Conservation (phyloP, 2,329 filamentous ascomycete species). For the Laburnicola sp. region DNA sequence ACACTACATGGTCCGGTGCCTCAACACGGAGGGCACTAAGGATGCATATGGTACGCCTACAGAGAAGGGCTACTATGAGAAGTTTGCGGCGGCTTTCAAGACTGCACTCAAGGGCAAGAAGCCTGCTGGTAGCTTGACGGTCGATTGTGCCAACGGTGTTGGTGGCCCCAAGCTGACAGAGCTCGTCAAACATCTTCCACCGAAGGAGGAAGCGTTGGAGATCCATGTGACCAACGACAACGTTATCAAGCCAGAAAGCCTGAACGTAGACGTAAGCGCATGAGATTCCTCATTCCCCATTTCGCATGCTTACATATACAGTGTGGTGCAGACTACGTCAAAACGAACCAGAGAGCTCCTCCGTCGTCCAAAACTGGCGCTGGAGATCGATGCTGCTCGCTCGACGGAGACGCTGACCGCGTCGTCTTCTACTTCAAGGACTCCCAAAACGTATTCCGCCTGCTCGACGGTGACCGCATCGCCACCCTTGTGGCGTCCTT, state of each 20-base stretch:
- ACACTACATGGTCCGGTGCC: conserved; percentile 91
- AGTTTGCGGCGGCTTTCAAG: conserved; percentile 82
- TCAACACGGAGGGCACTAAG: conserved; percentile 87
- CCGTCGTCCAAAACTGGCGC: conserved; percentile 75
- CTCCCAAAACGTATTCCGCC: conserved; percentile 78
- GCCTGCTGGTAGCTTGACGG: conserved; percentile 71
- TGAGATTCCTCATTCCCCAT: background rate
- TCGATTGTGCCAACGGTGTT: conserved; percentile 96
- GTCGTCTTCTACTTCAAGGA: conserved; percentile 95
- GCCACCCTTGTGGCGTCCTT: conserved; percentile 92
- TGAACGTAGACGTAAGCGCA: conserved; percentile 78
- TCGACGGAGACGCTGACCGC: conserved; percentile 94
- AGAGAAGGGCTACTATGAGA: conserved; percentile 93
- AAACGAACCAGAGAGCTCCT: conserved; percentile 91
- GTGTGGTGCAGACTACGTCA: conserved; percentile 96
- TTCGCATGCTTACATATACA: conserved; percentile 43
- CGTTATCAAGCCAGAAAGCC: conserved; percentile 81
- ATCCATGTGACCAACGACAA: conserved; percentile 92
- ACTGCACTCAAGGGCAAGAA: conserved; percentile 75
- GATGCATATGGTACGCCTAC: conserved; percentile 87
- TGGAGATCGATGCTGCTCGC: conserved; percentile 80
- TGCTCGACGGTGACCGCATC: conserved; percentile 95
- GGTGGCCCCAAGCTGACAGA: conserved; percentile 88
- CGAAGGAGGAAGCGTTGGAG: conserved; percentile 68
- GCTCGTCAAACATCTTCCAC: conserved; percentile 79